Percentiles rank a stretch among this genome's conserved stretches.
Evolutionary conservation across 164 flowering plant species (phyloP).

Genomic region (Berberis thunbergii): DNA sequence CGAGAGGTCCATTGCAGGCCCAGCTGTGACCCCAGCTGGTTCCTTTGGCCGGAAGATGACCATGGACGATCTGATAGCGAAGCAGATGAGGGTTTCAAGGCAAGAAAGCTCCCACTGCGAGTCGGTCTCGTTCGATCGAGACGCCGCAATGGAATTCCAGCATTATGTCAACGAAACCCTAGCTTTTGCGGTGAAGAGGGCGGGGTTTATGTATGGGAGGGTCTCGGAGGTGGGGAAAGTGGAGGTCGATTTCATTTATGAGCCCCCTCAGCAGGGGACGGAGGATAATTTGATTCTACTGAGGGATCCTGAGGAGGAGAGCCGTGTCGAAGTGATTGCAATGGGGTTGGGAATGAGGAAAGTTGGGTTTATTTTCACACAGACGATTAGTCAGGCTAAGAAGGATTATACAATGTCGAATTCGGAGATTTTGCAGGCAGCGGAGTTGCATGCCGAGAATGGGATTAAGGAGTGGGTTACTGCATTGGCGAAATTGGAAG

Average conservation of each 20-base stretch:
- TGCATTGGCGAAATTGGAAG: conserved; percentile 59
- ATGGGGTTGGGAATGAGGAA: conserved; percentile 24
- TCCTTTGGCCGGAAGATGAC: conserved; percentile 92
- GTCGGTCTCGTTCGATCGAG: conserved; percentile 79
- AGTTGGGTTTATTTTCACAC: conserved; percentile 43
- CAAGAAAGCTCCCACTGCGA: conserved; percentile 78
- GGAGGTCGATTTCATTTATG: conserved; percentile 78
- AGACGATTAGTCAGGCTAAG: conserved; percentile 69
- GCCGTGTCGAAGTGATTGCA: conserved; percentile 21
- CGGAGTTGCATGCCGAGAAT: conserved; percentile 67
- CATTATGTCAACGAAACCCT: conserved; percentile 66
- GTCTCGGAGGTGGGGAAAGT: conserved; percentile 61
- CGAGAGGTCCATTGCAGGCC: conserved; percentile 56
- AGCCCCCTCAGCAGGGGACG: conserved; percentile 84
- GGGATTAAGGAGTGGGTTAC: conserved; percentile 93
- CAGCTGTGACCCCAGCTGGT: conserved; percentile 49
- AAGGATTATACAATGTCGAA: conserved; percentile 72
- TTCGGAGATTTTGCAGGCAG: conserved; percentile 71
- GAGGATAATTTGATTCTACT: conserved; percentile 53
- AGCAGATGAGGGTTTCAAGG: conserved; percentile 70
- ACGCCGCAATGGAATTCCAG: conserved; percentile 77
- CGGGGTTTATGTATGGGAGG: conserved; percentile 88
- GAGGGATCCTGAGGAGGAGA: conserved; percentile 51
- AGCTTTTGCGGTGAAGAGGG: conserved; percentile 78
- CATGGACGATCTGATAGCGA: conserved; percentile 86